These are phyloP conservation scores for Saccharomyces hybrid DNA, from an alignment of 1,139 yeast genomes.

Conservation along the genomic window DNA sequence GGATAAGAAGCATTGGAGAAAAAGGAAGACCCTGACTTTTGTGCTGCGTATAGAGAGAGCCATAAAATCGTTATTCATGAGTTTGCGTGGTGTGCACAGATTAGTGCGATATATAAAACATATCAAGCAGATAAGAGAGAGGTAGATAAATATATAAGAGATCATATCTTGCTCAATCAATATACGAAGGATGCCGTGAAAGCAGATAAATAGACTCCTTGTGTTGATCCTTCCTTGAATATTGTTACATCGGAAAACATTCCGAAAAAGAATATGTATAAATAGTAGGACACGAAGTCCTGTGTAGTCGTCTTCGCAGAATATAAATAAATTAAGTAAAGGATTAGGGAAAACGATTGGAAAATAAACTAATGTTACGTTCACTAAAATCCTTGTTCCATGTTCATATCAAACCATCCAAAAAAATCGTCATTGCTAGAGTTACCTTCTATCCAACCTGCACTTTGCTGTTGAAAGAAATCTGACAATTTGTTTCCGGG, in stretches of 20 bases:
- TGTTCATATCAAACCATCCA: constrained; percentile 83
- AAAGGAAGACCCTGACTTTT: neutral
- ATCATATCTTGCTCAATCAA: too few relatives aligned
- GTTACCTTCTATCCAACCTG: constrained; percentile 75
- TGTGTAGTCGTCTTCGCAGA: neutral
- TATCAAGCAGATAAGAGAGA: neutral
- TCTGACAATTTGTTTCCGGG: constrained; percentile 20
- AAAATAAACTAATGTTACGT: too few relatives aligned
- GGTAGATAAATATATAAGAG: neutral
- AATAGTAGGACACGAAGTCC: neutral
- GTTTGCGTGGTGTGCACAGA: neutral
- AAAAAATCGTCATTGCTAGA: constrained; percentile 61
- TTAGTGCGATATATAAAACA: neutral
- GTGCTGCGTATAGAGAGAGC: too few relatives aligned
- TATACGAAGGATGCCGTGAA: neutral
- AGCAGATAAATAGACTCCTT: neutral
- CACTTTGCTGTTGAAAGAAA: constrained; percentile 71
- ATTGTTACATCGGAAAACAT: neutral
- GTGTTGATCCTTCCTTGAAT: neutral
- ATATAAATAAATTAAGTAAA: neutral
- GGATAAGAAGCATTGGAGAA: neutral
- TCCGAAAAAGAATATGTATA: neutral
- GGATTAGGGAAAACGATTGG: neutral
- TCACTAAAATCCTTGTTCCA: constrained; percentile 47
- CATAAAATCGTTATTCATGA: neutral